Evolutionary conservation across 2,329 filamentous ascomycete species (phyloP), one percentile per base, ranked within the genome.

Genomic region (Pseudogymnoascus sp.): DNA sequence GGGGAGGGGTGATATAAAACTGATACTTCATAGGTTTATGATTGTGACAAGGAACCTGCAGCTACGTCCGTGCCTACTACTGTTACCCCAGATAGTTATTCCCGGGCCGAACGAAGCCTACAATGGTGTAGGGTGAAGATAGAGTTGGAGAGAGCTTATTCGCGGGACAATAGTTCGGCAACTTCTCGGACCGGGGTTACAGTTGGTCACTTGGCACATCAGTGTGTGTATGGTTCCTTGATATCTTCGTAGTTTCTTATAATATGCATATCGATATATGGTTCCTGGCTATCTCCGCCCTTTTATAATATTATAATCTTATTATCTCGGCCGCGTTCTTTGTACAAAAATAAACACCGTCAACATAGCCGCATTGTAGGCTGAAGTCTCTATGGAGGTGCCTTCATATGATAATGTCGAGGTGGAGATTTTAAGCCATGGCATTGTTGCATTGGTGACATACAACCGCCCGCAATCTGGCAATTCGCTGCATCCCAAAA

Each of bases 381-480:
- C 44, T n/a, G 6, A 50, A n/a, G 21, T 50, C 28, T 6, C 7
- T 12, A 50, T 50, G 59, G 59, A 18, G 23, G 36, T 16, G 37
- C 59, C 36, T 12, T 37, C 36, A 25, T 61, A 61, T 61, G 36
- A 8, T 16, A 28, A 37, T 10, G 59, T 61, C 28, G 16, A 21
- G 59, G 59, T 61, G 23, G 59, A 61, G 21, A 38, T 46, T 61
- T 28, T 28, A 5, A 61, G 14, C 14, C 36, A 62, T 21, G 25
- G 34, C 31, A 14, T 23, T 12, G 61, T 68, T 31, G 67, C 68
- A 36, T 34, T 70, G 21, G 11, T 70, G 6, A 69, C 64, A 46
- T 69, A 68, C 60, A 70, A 67, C 60, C 68, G 68, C 28, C 68
- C 68, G 2, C 46, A 64, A 40, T 68, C 68, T 11, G 68, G 67